Percentiles rank a stretch among this genome's conserved stretches.
Conservation (phyloP, 75 land plant genomes). For the Pinus albicaulis region DNA sequence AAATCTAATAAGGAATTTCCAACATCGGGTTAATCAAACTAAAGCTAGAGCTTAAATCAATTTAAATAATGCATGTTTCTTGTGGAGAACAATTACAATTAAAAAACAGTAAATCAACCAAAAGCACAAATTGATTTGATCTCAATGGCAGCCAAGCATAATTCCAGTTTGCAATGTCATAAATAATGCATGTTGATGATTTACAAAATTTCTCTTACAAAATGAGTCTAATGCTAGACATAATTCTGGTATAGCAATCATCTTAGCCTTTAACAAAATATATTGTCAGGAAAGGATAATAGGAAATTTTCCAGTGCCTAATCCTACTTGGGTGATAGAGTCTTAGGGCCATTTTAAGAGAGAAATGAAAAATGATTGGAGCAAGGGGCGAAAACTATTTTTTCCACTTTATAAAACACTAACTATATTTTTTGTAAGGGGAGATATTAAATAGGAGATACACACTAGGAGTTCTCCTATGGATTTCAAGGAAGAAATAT, state of each 20-base stretch:
- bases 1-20: not conserved
- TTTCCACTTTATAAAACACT: too few relatives aligned
- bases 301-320: not conserved
- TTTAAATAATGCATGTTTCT: not conserved
- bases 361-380: too few relatives aligned
- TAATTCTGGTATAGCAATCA: not conserved
- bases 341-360: too few relatives aligned
- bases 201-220: not conserved
- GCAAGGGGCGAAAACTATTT: too few relatives aligned
- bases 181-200: not conserved
- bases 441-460: not conserved
- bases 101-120: not conserved
- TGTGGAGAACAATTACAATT: too few relatives aligned
- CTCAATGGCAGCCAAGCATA: not conserved
- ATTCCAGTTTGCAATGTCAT: conserved; percentile 3
- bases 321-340: too few relatives aligned
- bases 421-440: not conserved
- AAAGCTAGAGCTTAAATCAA: not conserved
- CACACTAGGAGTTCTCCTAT: too few relatives aligned
- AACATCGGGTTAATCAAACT: not conserved
- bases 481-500: too few relatives aligned
- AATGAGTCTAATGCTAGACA: not conserved
- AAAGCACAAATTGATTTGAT: not conserved
- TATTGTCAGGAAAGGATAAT: not conserved
- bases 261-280: not conserved